Evolutionary conservation across 2,329 filamentous ascomycete species (phyloP), one percentile per base, ranked within the genome.

Genomic region (Leptographium radiaticola): DNA sequence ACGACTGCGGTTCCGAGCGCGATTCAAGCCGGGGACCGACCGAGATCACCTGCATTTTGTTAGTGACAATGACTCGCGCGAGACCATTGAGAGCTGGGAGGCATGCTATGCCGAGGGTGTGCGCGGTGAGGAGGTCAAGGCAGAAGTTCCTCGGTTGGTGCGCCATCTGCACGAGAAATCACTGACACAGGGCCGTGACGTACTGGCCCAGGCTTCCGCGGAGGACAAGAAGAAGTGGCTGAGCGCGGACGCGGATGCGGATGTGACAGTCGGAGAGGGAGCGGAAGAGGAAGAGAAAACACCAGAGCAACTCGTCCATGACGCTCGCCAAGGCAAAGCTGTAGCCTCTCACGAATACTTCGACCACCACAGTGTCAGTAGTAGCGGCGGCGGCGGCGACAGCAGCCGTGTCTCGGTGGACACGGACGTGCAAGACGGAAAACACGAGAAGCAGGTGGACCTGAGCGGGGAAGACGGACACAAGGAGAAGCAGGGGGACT

Each of bases 1-100:
- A 1, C 83, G 89, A 2, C 71, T 97, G 13, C 79, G 81, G 39
- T 95, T 97, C 75, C 75, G 76, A 2, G 87, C 81, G 12, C 78
- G 83, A 13, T 97, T 97, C 73, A 94, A 93, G 59, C 83, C 90
- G 0, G 91, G 91, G 15, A 95, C 88, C 49, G 90, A 96, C 65
- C 81, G 87, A 53, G 86, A 88, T 18, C 93, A 97, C 65, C 78
- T 87, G 59, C 76, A 75, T 1, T 96, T 95, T 61, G 83, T 95
- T 25, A 79, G 82, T 49, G 87, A 94, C 67, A 95, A 95, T 62
- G 83, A 95, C 65, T 84, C 86, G 1, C 84, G 91, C 36, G 93
- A 97, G 72, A 96, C 90, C 0, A 95, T 88, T 59, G 91, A 97
- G 70, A 87, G 86, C 0, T 97, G 90, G 89, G 89, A 96, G 67